phyloP scores from a whole-genome alignment of 805 yeast species.

The Barnettozyma populi region DNA sequence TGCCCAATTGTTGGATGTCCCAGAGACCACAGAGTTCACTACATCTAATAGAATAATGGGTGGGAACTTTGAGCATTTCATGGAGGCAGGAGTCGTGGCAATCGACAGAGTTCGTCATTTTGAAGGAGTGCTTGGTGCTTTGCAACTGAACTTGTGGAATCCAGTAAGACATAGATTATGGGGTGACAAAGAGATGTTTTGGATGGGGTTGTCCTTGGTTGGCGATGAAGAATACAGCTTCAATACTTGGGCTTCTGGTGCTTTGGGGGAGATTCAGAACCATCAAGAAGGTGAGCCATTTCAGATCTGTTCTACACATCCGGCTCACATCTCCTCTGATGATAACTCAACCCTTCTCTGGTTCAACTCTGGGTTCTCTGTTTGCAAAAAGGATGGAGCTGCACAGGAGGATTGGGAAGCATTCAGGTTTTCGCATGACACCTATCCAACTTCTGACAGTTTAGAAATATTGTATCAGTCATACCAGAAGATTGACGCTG shows the following conservation, averaged over 20 bases:
- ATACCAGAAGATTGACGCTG: slow-evolving; percentile 37
- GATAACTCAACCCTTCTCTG: slow-evolving; percentile 43
- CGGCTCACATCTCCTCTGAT: slow-evolving; percentile 48
- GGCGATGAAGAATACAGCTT: slow-evolving; percentile 35
- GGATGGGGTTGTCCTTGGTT: slow-evolving; percentile 55
- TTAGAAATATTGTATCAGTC: slow-evolving; percentile 11
- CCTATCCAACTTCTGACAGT: neutral
- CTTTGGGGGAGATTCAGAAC: slow-evolving; percentile 28
- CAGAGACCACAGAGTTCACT: slow-evolving; percentile 31
- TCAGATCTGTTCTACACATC: slow-evolving; percentile 55
- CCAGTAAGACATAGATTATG: slow-evolving; percentile 42
- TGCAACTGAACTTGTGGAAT: slow-evolving; percentile 34
- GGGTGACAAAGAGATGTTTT: slow-evolving; percentile 77
- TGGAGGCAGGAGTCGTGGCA: slow-evolving; percentile 42
- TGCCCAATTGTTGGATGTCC: slow-evolving; percentile 29
- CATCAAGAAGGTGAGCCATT: neutral
- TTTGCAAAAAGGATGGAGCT: slow-evolving; percentile 30
- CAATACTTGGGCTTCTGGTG: slow-evolving; percentile 31
- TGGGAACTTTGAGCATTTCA: slow-evolving; percentile 33
- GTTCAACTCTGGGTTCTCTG: slow-evolving; percentile 52
- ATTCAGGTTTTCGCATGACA: neutral
- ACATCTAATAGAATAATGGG: slow-evolving; percentile 35
- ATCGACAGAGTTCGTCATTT: slow-evolving; percentile 47
- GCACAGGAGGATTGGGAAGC: slow-evolving; percentile 4
- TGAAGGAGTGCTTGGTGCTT: slow-evolving; percentile 39